Base-by-base conservation (phyloP, 2,329 filamentous ascomycete species). In the Fusarium sacchari region DNA sequence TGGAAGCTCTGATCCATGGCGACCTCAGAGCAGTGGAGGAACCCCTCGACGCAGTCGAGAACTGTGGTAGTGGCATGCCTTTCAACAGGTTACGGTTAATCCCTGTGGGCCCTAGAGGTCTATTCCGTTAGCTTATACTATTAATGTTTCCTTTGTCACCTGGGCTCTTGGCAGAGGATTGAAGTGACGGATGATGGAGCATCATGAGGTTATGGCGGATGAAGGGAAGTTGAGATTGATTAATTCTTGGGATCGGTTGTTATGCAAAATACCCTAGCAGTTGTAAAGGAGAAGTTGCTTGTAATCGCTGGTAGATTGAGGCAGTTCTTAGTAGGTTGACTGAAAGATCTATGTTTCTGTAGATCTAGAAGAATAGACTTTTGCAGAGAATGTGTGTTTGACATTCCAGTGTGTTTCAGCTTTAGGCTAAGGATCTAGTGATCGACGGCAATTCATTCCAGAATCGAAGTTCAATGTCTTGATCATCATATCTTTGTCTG, bases 11-110 rank as follows among this genome's bases (percentile, higher is more conserved):
- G 79, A 80, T 30, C 60, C 71, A 26, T 77, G 74, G 72, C 73
- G 80, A n/a, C 80, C 80, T 30, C 76, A 73, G 60, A 87, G 85
- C 75, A 87, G 85, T 55, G 79, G 82, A 8, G 83, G 85, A 3
- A 79, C 81, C 12, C 71, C 70, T 50, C 64, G 74, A 56, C 72
- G 60, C 20, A 75, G 74, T 49, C 72, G 74, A 60, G 76, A 78
- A 65, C 40, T 78, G 26, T 78, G 76, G 76, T 76, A 69, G 61
- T 65, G 40, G 64, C 30, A n/a, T 57, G 24, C 22, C 37, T 40
- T 50, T 50, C 22, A 44, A 34, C 40, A 36, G 40, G 43, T 20
- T 62, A 50, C 46, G 30, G 42, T 42, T 49, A 30, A 44, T 44
- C 52, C 46, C n/a, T 24, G 34, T 53, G 18, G 62, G 28, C 53